phyloP scores from a whole-genome alignment of 1,139 yeast genomes.

The Zygosaccharomyces pseudobailii region DNA sequence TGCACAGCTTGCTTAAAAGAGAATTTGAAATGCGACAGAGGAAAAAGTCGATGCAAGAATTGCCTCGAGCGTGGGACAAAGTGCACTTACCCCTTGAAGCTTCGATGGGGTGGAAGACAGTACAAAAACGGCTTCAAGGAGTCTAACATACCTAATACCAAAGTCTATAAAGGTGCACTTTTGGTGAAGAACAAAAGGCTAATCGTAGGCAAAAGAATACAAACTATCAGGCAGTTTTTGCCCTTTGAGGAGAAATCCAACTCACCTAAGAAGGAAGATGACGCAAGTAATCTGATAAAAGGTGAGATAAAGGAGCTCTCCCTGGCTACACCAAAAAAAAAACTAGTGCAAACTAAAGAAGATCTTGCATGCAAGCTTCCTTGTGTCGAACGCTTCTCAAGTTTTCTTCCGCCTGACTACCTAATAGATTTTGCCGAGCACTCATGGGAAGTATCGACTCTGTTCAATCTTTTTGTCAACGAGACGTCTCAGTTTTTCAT shows the following conservation, averaged over 20 bases:
- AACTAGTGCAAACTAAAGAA: background rate
- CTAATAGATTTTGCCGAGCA: background rate
- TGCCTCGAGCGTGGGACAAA: conserved; percentile 45
- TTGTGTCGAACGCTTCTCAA: background rate
- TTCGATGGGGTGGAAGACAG: conserved; percentile 81
- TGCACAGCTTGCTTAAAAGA: conserved; percentile 66
- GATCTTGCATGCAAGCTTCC: background rate
- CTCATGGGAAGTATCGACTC: conserved; percentile 11
- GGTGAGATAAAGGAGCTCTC: background rate
- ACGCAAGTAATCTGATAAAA: background rate
- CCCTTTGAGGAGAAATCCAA: background rate
- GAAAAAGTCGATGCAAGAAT: conserved; percentile 56
- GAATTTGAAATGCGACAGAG: conserved; percentile 72
- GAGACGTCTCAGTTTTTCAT: conserved; percentile 60
- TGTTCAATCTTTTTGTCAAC: conserved; percentile 60
- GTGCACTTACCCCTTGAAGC: conserved; percentile 63
- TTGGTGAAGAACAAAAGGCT: conserved; percentile 1
- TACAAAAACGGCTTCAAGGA: conserved; percentile 17
- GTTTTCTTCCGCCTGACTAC: background rate
- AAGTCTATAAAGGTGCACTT: conserved; percentile 1
- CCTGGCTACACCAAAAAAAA: background rate
- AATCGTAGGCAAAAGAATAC: background rate
- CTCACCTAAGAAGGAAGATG: background rate
- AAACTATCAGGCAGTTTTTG: background rate
- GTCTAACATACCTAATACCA: conserved; percentile 1